Conservation (phyloP, 2,329 filamentous ascomycete genomes). For the Alternaria sp. region DNA sequence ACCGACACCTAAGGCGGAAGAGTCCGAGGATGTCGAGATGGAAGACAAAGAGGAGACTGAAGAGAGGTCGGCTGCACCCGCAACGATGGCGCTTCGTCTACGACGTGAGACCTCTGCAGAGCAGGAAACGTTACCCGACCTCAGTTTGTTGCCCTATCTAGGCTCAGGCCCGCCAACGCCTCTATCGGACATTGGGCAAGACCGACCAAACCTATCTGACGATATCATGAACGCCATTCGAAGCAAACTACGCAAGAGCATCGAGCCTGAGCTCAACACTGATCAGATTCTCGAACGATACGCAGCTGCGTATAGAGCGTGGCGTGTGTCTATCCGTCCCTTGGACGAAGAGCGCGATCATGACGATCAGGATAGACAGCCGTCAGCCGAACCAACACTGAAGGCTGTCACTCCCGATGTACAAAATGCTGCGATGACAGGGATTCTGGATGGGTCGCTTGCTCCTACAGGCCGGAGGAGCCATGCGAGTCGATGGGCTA, state of each 20-base stretch:
- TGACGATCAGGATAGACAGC: conserved; percentile 45
- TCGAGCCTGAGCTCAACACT: conserved; percentile 36
- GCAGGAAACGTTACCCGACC: conserved; percentile 49
- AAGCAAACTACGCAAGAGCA: conserved; percentile 39
- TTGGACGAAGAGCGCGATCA: conserved; percentile 52
- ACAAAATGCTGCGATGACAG: conserved; percentile 34
- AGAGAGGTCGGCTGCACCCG: conserved; percentile 37
- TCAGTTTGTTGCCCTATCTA: conserved; percentile 54
- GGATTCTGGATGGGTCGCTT: conserved; percentile 35
- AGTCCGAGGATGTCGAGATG: conserved; percentile 41
- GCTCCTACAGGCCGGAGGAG: conserved; percentile 39
- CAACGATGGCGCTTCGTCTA: conserved; percentile 39
- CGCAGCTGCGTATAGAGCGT: conserved; percentile 47
- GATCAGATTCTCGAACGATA: conserved; percentile 46
- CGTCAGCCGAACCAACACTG: conserved; percentile 43
- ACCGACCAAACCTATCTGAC: conserved; percentile 46
- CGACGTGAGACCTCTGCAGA: conserved; percentile 40
- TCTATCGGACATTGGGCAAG: conserved; percentile 51
- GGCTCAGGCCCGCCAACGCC: conserved; percentile 52
- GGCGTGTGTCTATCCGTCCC: conserved; percentile 50
- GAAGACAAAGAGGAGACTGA: conserved; percentile 25
- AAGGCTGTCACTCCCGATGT: conserved; percentile 56
- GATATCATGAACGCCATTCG: conserved; percentile 46
- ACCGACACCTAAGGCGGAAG: conserved; percentile 45
- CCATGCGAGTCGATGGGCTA: conserved; percentile 50